These are phyloP conservation scores for Metschnikowia bowlesiae DNA, from an alignment of 805 yeast species.

Conservation along the genomic window DNA sequence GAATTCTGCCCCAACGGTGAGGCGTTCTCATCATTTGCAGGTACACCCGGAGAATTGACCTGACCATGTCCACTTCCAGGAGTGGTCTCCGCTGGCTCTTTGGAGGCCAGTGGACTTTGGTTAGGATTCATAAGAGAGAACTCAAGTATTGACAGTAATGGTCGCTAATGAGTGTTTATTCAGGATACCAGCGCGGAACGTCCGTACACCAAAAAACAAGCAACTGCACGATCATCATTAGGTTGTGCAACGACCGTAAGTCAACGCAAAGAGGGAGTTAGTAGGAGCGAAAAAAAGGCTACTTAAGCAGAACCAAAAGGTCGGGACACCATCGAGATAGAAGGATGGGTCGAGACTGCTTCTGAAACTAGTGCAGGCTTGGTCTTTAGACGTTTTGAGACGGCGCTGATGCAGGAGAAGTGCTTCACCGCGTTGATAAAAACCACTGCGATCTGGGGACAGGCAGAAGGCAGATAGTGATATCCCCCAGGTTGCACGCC, in stretches of 20 bases:
- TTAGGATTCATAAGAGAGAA: not conserved
- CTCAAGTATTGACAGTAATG: not conserved
- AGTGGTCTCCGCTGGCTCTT: not conserved
- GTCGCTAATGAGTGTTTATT: not conserved
- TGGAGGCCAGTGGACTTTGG: not conserved
- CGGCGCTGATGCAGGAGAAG: not conserved
- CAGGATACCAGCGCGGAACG: not conserved
- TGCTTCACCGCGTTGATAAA: not conserved
- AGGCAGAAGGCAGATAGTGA: not conserved
- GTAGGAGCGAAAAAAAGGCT: not conserved
- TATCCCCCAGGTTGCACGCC: not conserved
- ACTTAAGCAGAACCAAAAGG: not conserved
- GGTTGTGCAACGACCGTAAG: not conserved
- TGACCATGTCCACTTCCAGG: not conserved
- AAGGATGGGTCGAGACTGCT: not conserved
- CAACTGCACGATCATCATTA: not conserved
- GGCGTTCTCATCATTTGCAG: not conserved
- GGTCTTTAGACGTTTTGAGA: not conserved
- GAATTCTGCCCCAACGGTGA: constrained; percentile 10
- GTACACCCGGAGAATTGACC: not conserved
- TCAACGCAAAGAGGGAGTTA: not conserved
- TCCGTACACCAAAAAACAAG: not conserved
- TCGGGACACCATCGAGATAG: not conserved
- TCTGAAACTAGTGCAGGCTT: not conserved
- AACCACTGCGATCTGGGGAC: not conserved